Conservation (phyloP, 2,329 filamentous ascomycete species). For the Dothiorella sarmentorum region DNA sequence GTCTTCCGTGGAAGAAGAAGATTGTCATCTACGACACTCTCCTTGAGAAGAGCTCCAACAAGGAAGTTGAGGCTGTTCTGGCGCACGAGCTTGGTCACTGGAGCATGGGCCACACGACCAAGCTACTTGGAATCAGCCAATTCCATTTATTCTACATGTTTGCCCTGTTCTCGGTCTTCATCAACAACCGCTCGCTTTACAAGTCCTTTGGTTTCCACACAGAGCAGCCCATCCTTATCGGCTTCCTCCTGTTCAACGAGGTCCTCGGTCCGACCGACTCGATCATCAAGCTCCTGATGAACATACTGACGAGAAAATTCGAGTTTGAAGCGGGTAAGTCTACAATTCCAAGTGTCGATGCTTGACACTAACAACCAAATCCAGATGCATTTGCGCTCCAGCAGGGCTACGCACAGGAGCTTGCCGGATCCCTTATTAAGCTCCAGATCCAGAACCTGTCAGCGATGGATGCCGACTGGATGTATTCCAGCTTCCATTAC, state of each 20-base stretch:
- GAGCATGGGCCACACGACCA: slow-evolving; percentile 92
- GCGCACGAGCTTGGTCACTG: slow-evolving; percentile 97
- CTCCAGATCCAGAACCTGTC: slow-evolving; percentile 97
- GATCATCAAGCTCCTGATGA: slow-evolving; percentile 93
- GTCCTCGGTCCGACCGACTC: slow-evolving; percentile 92
- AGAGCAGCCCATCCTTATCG: slow-evolving; percentile 88
- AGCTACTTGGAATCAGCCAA: slow-evolving; percentile 76
- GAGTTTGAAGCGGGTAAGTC: slow-evolving; percentile 82
- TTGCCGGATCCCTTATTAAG: slow-evolving; percentile 88
- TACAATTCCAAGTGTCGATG: not conserved
- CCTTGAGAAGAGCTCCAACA: slow-evolving; percentile 87
- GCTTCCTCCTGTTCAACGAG: slow-evolving; percentile 96
- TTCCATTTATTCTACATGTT: slow-evolving; percentile 97
- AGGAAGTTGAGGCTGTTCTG: slow-evolving; percentile 91
- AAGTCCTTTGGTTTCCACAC: slow-evolving; percentile 82
- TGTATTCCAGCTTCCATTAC: slow-evolving; percentile 98
- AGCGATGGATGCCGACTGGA: slow-evolving; percentile 97
- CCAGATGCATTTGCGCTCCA: slow-evolving; percentile 76
- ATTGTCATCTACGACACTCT: slow-evolving; percentile 99
- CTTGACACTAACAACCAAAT: slow-evolving; percentile 22
- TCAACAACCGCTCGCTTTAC: slow-evolving; percentile 92
- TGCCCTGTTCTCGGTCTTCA: slow-evolving; percentile 91
- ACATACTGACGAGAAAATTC: slow-evolving; percentile 88
- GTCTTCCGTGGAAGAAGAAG: slow-evolving; percentile 98
- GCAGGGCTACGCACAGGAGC: slow-evolving; percentile 78